Evolutionary conservation across 2,329 filamentous ascomycete species (phyloP), one percentile per base, ranked within the genome.

Genomic region (Cladosporium sp.): DNA sequence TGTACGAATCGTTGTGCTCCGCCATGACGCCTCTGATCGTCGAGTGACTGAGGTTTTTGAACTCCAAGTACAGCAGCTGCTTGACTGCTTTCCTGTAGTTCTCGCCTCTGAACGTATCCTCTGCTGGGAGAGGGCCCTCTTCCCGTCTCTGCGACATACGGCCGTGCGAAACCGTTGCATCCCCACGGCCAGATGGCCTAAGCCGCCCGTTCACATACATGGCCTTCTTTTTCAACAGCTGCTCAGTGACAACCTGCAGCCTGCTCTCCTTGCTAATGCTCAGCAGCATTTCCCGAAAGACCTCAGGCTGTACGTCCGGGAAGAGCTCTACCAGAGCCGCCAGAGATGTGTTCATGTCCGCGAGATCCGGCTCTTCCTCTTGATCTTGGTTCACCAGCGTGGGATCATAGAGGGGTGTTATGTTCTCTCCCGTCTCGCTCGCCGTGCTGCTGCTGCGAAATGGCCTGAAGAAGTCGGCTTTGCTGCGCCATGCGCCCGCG

Each of bases 1-100:
- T 86, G 72, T 94, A 95, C 10, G 89, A 90, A 77, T 91, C 88
- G 78, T 95, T 95, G 73, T 85, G 87, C 76, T 95, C 91, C 59
- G 91, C 91, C 57, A 95, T 84, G 8, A 95, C 91, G 10, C 89
- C 91, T 73, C 89, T 87, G 77, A 94, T 90, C 3, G 90, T 88
- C 1, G 90, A 91, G 66, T 86, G 85, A 14, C 89, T 88, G 50
- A 94, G 80, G 23, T 88, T 89, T 72, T 88, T 89, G 80, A 94
- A 95, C 77, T 95, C 91, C 65, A 88, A 85, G 77, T 87, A 89
- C 28, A 91, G 85, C 28, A 91, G 80, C n/a, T 80, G 78, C 73
- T 86, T 87, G 8, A 89, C 90, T 8, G 91, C 90, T 66, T 84
- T 81, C 69, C 88, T 88, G 78, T 95, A 95, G 60, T 82, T 83